Evolutionary conservation across 202 grass and related monocot species (phyloP).

Genomic region (Cymbopogon flexuosus): DNA sequence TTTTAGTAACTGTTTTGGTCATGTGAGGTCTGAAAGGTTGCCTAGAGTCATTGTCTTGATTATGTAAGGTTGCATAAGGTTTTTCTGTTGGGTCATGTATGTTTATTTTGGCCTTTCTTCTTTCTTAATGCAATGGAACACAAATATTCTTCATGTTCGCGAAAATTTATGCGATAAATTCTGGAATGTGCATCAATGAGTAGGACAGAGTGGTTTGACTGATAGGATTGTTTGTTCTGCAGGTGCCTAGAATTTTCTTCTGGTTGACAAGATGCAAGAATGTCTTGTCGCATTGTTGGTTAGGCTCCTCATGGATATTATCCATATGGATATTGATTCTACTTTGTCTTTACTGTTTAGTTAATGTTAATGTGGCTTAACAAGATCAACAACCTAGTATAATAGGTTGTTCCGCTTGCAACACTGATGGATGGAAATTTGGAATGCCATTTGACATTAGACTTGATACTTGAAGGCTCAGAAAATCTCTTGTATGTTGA

Average conservation of each 20-base stretch:
- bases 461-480: background rate
- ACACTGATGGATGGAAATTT: background rate
- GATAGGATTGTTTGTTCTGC: background rate
- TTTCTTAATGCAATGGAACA: background rate
- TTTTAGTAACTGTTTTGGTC: background rate
- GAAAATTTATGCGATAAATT: background rate
- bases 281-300: background rate
- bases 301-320: background rate
- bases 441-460: background rate
- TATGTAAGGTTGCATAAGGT: background rate
- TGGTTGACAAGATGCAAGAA: background rate
- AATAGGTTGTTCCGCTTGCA: background rate
- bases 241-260: background rate
- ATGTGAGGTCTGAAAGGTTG: background rate
- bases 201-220: background rate
- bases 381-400: background rate
- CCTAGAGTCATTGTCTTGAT: background rate
- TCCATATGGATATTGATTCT: background rate
- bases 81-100: background rate
- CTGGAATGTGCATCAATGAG: background rate
- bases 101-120: background rate
- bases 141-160: background rate
- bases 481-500: background rate
- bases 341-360: background rate
- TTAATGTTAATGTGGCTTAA: background rate